Conservation (phyloP, 345 rosid species). For the Capsella bursapastoris region DNA sequence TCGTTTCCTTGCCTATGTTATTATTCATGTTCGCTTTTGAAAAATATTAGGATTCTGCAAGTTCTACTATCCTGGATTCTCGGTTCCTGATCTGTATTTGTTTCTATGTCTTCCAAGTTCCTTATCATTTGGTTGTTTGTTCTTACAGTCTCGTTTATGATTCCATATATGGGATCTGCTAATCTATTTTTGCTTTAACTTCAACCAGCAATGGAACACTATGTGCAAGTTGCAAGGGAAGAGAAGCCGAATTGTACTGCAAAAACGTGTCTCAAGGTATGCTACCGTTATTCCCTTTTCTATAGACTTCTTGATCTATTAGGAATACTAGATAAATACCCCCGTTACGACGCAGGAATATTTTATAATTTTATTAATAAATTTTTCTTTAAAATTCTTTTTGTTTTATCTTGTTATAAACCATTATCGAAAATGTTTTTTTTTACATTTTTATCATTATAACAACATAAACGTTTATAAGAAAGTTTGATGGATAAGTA, state of each 20-base stretch:
- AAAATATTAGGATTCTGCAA: constrained; percentile 22
- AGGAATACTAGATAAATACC: neutral
- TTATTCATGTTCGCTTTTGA: constrained; percentile 20
- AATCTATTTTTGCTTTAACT: constrained; percentile 14
- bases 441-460: too few species aligned
- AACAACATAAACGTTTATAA: too few species aligned
- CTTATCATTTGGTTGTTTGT: neutral
- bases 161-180: constrained; percentile 4
- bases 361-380: too few species aligned
- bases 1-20: constrained; percentile 10
- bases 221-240: constrained; percentile 87
- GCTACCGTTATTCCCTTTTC: constrained; percentile 27
- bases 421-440: too few species aligned
- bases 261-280: constrained; percentile 89
- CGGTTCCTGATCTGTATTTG: constrained; percentile 2
- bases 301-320: constrained; percentile 6
- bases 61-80: constrained; percentile 16
- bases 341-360: too few species aligned
- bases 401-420: too few species aligned
- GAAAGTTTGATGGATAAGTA: too few species aligned
- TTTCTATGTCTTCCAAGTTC: neutral
- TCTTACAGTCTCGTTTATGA: neutral
- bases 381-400: too few species aligned
- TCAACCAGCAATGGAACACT: constrained; percentile 58
- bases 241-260: constrained; percentile 92